Percentiles rank a stretch among this genome's conserved stretches.
Evolutionary conservation across 495 filamentous ascomycete genomes (phyloP).

Genomic region (Clohesyomyces aquaticus): DNA sequence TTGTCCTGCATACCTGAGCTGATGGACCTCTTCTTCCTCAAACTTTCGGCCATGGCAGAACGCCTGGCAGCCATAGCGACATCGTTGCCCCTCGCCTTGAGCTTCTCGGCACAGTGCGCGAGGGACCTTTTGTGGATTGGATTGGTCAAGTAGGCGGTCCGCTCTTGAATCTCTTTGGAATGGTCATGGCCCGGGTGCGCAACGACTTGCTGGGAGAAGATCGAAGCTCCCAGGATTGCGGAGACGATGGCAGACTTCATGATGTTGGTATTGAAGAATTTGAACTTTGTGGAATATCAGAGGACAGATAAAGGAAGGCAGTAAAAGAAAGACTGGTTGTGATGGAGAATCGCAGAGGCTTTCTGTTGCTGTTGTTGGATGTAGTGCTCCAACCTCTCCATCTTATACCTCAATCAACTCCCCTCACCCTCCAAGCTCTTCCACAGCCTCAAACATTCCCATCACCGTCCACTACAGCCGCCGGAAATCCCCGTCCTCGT

Average conservation of each 20-base stretch:
- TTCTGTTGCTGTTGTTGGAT: not conserved
- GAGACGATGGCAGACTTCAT: constrained; percentile 16
- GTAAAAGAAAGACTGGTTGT: not conserved
- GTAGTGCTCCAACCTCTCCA: not conserved
- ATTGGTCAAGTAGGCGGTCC: constrained; percentile 17
- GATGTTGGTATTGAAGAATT: constrained; percentile 2
- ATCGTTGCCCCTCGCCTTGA: constrained; percentile 22
- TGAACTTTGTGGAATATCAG: not conserved
- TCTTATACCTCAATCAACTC: constrained; percentile 5
- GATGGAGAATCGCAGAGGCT: not conserved
- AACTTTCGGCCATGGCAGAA: constrained; percentile 9
- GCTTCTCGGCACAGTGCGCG: constrained; percentile 23
- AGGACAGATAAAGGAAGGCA: no score
- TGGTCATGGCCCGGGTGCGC: constrained; percentile 20
- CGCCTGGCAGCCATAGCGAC: constrained; percentile 12
- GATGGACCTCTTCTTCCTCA: constrained; percentile 15
- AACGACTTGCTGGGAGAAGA: constrained; percentile 33
- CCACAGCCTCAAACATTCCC: no score
- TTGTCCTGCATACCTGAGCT: constrained; percentile 16
- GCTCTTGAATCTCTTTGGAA: constrained; percentile 10
- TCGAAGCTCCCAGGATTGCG: constrained; percentile 2
- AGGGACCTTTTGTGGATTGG: constrained; percentile 35
- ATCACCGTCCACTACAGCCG: not conserved
- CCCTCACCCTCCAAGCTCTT: not conserved
- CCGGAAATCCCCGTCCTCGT: not conserved